Conservation (phyloP, 2,329 filamentous ascomycete genomes). For the Sodiomyces alkalinus region DNA sequence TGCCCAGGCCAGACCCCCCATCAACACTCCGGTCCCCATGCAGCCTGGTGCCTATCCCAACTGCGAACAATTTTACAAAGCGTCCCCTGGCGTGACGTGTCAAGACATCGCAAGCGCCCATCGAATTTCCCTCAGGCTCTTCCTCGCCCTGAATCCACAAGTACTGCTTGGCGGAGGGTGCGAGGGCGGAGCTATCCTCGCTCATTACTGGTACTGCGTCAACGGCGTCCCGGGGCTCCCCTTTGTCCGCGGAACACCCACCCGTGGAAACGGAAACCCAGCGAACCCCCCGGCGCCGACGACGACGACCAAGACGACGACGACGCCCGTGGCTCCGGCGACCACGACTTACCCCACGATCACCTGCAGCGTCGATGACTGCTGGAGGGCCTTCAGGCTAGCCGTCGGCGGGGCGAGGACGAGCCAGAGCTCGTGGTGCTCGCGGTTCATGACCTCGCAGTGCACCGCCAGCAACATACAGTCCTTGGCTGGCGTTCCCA, state of each 20-base stretch:
- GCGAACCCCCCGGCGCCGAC: background rate
- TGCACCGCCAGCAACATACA: background rate
- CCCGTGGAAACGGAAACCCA: background rate
- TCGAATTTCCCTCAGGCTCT: conserved; percentile 12
- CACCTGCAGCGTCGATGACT: conserved; percentile 6
- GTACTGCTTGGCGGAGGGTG: conserved; percentile 2
- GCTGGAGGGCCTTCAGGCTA: conserved; percentile 3
- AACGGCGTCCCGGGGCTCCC: no score
- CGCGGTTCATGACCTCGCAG: conserved; percentile 1
- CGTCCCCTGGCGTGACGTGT: conserved; percentile 3
- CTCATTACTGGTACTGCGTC: conserved; percentile 11
- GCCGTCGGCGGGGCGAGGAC: background rate
- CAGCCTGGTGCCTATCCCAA: background rate
- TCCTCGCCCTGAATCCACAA: conserved; percentile 11
- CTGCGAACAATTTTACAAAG: conserved; percentile 3
- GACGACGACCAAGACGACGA: background rate
- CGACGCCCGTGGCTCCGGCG: background rate
- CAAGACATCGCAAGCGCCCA: conserved; percentile 12
- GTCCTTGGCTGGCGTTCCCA: background rate
- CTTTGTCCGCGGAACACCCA: background rate
- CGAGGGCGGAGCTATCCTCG: conserved; percentile 1
- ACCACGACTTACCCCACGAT: conserved; percentile 1
- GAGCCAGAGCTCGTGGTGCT: conserved; percentile 2
- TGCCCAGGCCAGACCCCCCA: background rate
- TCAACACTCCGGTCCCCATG: conserved; percentile 7